Evolutionary conservation across 257 asterid genomes (phyloP), one percentile per base, ranked within the genome.

Genomic region (Petunia axillaris): DNA sequence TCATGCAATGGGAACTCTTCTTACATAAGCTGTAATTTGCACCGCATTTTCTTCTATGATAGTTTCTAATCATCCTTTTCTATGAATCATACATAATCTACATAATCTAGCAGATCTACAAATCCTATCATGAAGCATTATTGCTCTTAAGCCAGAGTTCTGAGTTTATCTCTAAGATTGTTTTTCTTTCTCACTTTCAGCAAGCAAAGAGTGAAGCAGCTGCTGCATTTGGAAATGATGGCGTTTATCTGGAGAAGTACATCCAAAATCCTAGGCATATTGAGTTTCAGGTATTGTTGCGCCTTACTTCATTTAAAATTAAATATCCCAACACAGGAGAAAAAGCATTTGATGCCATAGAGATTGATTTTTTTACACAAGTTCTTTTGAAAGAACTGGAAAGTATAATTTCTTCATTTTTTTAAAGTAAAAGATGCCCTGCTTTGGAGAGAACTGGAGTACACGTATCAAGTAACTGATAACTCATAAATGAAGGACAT

Each of bases 221-320:
- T 58, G 99, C 98, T 86, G 98, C 99, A 78, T 96, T 96, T 89
- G 99, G 99, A 87, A 96, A 96, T 84, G 99, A 96, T 58, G 99
- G 99, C 64, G 96, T 92, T 83, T 96, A 96, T 90, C 91, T 96
- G 81, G 99, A 96, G 90, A 96, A 96, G 88, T 96, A 88, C 83
- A 82, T 96, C 83, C 93, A 89, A 84, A 96, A 96, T 82, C 99
- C 99, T 76, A 94, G 99, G 89, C 99, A 95, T 79, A 95, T 95
- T 83, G 99, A 95, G 76, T 87, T 87, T 50, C 90, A 87, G 90
- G 90, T 87, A 82, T 44, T 25, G 2, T 79, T 71, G 6, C 44
- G 11, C 62, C 77, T 4, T 48, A 50, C 35, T 71, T 71, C 77
- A 35, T 71, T 1, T 25, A 35, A 43, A 71, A 35, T 37, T 10